These are phyloP conservation scores for Phytopythium cucurbitacearum DNA, from an alignment of 352 stramenopile species.

Conservation along the genomic window DNA sequence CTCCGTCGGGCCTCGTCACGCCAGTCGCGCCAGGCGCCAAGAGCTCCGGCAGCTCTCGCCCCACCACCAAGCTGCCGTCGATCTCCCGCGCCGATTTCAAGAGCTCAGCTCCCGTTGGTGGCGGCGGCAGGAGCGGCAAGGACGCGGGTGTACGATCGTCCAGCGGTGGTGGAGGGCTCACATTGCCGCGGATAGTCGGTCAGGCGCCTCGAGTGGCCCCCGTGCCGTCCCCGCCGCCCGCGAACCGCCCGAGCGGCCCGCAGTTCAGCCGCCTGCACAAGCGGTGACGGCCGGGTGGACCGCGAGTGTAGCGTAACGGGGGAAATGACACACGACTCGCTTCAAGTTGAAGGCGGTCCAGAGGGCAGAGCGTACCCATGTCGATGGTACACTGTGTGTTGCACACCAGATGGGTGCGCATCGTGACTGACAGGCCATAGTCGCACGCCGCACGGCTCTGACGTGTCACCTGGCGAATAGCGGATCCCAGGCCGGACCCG, in stretches of 20 bases:
- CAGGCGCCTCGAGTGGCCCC: slow-evolving; percentile 7
- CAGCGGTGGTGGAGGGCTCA: slow-evolving; percentile 7
- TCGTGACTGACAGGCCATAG: too few relatives aligned
- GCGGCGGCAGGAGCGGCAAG: too few relatives aligned
- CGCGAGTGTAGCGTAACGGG: too few relatives aligned
- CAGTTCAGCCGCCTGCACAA: slow-evolving; percentile 66
- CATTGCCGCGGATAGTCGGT: slow-evolving; percentile 29
- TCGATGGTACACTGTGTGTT: neutral
- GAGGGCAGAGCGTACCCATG: slow-evolving; percentile 11
- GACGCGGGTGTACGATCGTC: slow-evolving; percentile 1
- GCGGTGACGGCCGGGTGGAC: slow-evolving; percentile 18
- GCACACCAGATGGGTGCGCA: too few relatives aligned
- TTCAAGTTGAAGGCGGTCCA: too few relatives aligned
- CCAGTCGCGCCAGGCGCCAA: neutral
- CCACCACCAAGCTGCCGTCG: neutral
- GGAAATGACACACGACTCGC: too few relatives aligned
- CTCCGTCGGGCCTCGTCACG: neutral
- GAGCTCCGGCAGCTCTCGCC: neutral
- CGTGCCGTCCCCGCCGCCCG: slow-evolving; percentile 35
- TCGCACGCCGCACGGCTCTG: neutral
- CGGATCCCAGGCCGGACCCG: too few relatives aligned
- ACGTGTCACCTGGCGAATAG: neutral
- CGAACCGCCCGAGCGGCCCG: slow-evolving; percentile 34
- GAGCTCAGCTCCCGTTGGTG: neutral
- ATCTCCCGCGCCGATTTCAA: neutral